Conservation (phyloP, 371 early-diverging fungal species). For the Basidiobolus heterosporus region DNA sequence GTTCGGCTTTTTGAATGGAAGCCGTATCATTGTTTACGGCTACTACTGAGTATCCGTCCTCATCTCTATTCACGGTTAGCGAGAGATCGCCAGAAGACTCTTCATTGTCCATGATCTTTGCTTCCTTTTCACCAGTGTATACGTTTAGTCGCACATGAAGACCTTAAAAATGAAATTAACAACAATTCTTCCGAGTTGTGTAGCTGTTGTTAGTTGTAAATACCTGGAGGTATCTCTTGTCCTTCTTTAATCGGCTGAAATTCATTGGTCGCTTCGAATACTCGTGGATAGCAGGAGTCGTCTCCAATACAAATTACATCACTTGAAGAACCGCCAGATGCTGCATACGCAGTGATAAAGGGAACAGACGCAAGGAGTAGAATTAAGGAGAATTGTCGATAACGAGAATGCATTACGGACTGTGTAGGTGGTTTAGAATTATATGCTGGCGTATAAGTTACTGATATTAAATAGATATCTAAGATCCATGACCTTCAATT, state of each 20-base stretch:
- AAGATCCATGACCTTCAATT: no score
- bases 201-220: background rate
- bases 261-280: slow-evolving; percentile 28
- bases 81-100: background rate
- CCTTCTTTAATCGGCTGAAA: slow-evolving; percentile 28
- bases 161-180: slow-evolving; percentile 9
- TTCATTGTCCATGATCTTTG: slow-evolving; percentile 20
- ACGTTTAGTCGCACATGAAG: slow-evolving; percentile 36
- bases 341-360: background rate
- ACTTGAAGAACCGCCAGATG: background rate
- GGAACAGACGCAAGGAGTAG: no score
- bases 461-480: no score
- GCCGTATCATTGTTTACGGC: slow-evolving; percentile 9
- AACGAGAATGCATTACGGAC: no score
- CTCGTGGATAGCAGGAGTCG: slow-evolving; percentile 25
- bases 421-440: no score
- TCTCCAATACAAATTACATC: slow-evolving; percentile 8
- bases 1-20: background rate
- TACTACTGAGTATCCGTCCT: background rate
- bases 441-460: no score
- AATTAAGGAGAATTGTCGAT: no score
- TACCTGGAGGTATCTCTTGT: slow-evolving; percentile 32
- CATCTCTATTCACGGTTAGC: background rate
- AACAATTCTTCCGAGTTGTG: background rate
- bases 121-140: slow-evolving; percentile 24